These are phyloP conservation scores for Zygoascus ofunaensis DNA, from an alignment of 805 yeast species.

Conservation along the genomic window DNA sequence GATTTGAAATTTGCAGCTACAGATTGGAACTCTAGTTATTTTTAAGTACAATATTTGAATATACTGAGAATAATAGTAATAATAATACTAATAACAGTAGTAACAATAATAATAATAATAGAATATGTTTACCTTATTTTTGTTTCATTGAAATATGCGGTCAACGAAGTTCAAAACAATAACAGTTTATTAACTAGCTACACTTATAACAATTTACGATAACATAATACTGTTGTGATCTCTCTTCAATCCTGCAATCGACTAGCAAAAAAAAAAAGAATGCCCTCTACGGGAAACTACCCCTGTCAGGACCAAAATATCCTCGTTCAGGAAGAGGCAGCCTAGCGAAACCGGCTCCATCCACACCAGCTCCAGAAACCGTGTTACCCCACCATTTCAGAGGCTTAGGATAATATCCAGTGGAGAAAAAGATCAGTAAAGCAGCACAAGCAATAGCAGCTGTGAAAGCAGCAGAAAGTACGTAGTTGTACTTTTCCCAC, in stretches of 20 bases:
- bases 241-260: no score
- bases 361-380: slow-evolving; percentile 13
- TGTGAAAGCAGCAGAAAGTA: slow-evolving; percentile 39
- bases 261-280: no score
- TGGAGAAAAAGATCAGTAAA: slow-evolving; percentile 36
- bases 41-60: no score
- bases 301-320: slow-evolving; percentile 17
- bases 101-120: neutral
- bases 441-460: slow-evolving; percentile 45
- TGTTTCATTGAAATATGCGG: no score
- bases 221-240: no score
- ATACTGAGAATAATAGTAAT: no score
- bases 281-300: slow-evolving; percentile 13
- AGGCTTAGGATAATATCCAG: slow-evolving; percentile 29
- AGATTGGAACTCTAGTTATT: slow-evolving; percentile 32
- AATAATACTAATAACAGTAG: neutral
- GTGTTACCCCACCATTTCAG: slow-evolving; percentile 44
- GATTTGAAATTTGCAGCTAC: slow-evolving; percentile 69
- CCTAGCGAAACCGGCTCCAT: slow-evolving; percentile 11
- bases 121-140: no score
- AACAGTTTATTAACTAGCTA: no score
- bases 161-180: no score
- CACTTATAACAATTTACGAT: no score
- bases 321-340: slow-evolving; percentile 14
- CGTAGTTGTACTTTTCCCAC: slow-evolving; percentile 49